Conservation (phyloP, 2,329 filamentous ascomycete species). For the Penicillium verrucosum region DNA sequence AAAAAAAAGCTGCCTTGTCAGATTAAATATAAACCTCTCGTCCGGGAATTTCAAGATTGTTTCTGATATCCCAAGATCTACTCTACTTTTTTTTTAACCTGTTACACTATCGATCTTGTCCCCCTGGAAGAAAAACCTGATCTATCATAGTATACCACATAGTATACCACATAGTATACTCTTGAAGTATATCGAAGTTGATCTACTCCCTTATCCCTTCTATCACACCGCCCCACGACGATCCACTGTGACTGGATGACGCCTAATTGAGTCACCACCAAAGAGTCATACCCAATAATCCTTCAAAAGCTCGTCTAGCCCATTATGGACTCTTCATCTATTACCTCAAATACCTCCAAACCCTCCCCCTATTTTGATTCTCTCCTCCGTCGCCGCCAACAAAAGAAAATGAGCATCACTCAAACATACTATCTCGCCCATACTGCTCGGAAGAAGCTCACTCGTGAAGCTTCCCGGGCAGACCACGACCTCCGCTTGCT, state of each 20-base stretch:
- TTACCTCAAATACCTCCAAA: slow-evolving; percentile 25
- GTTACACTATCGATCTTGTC: slow-evolving; percentile 1
- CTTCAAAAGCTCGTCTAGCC: slow-evolving; percentile 26
- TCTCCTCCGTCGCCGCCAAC: slow-evolving; percentile 41
- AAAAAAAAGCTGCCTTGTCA: background rate
- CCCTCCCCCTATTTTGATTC: slow-evolving; percentile 42
- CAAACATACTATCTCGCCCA: slow-evolving; percentile 98
- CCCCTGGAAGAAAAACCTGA: background rate
- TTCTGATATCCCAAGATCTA: background rate
- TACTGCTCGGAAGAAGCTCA: slow-evolving; percentile 94
- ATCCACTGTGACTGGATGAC: slow-evolving; percentile 27
- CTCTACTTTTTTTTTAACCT: background rate
- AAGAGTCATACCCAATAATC: slow-evolving; percentile 28
- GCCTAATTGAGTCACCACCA: slow-evolving; percentile 32
- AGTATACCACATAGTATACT: background rate
- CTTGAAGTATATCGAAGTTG: background rate
- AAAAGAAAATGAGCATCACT: slow-evolving; percentile 94
- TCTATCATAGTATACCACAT: slow-evolving; percentile 2
- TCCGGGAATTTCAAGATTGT: background rate
- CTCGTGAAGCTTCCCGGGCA: slow-evolving; percentile 78
- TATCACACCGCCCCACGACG: slow-evolving; percentile 27
- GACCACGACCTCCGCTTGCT: slow-evolving; percentile 95
- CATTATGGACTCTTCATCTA: slow-evolving; percentile 25
- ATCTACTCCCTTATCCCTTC: background rate
- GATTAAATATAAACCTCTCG: slow-evolving; percentile 7